phyloP scores from a whole-genome alignment of 2,329 filamentous ascomycete genomes.

The Ciborinia camelliae region DNA sequence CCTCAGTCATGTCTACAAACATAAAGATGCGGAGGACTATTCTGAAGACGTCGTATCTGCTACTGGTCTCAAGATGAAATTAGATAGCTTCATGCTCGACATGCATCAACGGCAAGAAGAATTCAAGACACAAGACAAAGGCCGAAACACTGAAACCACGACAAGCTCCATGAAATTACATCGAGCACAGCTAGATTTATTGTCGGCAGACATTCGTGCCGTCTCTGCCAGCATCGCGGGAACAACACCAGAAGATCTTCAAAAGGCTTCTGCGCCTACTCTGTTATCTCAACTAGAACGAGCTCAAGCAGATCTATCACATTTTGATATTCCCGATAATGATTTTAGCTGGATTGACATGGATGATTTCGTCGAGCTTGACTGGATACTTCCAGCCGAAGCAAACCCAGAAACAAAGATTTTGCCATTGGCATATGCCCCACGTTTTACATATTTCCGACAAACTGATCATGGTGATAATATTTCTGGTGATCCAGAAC shows the following conservation, averaged over 20 bases:
- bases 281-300: conserved; percentile 53
- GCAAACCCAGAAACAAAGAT: conserved; percentile 93
- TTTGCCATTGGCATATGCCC: conserved; percentile 83
- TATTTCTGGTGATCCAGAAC: conserved; percentile 74
- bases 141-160: conserved; percentile 70
- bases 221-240: conserved; percentile 87
- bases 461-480: conserved; percentile 88
- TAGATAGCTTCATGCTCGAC: conserved; percentile 97
- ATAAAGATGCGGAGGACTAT: conserved; percentile 90
- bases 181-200: conserved; percentile 86
- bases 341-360: conserved; percentile 98
- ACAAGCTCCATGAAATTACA: conserved; percentile 96
- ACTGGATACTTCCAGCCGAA: conserved; percentile 90
- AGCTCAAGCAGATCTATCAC: conserved; percentile 69
- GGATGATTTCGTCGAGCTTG: conserved; percentile 97
- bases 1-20: conserved; percentile 96
- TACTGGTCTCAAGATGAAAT: conserved; percentile 91
- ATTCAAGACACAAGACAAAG: conserved; percentile 77
- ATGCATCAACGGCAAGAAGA: conserved; percentile 91
- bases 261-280: conserved; percentile 51
- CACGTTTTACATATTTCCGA: conserved; percentile 94
- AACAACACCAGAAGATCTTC: conserved; percentile 72
- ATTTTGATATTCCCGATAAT: conserved; percentile 92
- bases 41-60: conserved; percentile 76
- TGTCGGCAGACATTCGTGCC: conserved; percentile 86